Base-by-base conservation (phyloP, 352 stramenopile species). In the Globisporangium carolinianum region DNA sequence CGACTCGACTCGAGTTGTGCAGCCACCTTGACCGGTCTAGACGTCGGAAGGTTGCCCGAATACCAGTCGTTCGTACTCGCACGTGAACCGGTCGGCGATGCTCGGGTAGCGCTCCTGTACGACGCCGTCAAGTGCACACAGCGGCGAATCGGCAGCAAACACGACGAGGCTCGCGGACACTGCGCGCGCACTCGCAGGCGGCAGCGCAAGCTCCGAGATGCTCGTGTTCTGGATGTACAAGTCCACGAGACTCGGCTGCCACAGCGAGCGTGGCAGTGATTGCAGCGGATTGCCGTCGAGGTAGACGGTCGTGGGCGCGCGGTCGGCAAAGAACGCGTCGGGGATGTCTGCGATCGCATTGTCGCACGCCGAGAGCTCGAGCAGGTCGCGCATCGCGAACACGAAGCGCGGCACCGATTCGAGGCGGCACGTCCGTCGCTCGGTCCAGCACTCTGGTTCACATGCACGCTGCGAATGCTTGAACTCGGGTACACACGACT, bases 211-310 rank as follows among this genome's bases (percentile, higher is more conserved):
- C 1, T 32, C 47, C 8, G 37, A 48, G 35, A 60, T 48, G 4
- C 37, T 14, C 4, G 54, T 60, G 45, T 17, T 2, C 36, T 60
- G 54, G 14, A 60, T 53, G 46, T 53, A 60, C 36, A 60, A 53
- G 38, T 60, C 54, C n/a, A 60, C 47, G 54, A 60, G 54, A 53
- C 46, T 60, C 36, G 46, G 54, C 37, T 60, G 46, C 46, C 45
- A 60, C 7, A 60, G 35, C 18, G 46, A n/a, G 4, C 11, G 47
- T 1, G 54, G 54, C 36, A 60, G 54, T 0, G 36, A 14, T 5
- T 39, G 17, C n/a, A 60, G 54, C 4, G 54, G 54, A 17, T 53
- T 53, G 10, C 46, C 46, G n/a, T 60, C 54, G 36, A 60, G 49
- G 36, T 47, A 60, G 46, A 60, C 45, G 18, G 41, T 53, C n/a